Evolutionary conservation across 1,284 basidiomycete species (phyloP).

Genomic region (Xanthoconium separans): DNA sequence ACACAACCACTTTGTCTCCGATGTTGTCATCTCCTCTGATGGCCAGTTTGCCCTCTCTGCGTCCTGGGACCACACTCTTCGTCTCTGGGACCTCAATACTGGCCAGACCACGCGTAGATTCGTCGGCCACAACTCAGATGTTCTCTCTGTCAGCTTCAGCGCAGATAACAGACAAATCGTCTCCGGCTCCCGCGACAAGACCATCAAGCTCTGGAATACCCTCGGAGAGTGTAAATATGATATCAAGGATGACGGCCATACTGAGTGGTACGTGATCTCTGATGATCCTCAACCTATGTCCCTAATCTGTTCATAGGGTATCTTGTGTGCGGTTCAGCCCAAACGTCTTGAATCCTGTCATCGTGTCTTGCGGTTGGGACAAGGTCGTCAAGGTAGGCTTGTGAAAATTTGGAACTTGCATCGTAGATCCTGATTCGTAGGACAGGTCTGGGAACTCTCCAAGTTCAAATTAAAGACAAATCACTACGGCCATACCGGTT

Average conservation of each 20-base stretch:
- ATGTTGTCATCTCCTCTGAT: constrained; percentile 98
- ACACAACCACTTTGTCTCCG: constrained; percentile 99
- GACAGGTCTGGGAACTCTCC: constrained; percentile 97
- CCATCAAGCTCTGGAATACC: constrained; percentile 99
- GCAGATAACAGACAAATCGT: constrained; percentile 99
- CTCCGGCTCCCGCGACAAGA: constrained; percentile 94
- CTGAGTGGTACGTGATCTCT: constrained; percentile 72
- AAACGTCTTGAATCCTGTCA: constrained; percentile 97
- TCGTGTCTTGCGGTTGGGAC: constrained; percentile 99
- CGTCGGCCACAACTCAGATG: constrained; percentile 97
- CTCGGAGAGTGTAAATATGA: constrained; percentile 99
- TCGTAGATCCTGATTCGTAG: constrained; percentile 14
- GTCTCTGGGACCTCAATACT: constrained; percentile 98
- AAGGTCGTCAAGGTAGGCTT: constrained; percentile 97
- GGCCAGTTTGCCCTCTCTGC: constrained; percentile 99
- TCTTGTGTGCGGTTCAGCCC: constrained; percentile 99
- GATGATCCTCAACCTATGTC: background rate
- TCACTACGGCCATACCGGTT: constrained; percentile 99
- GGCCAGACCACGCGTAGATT: constrained; percentile 94
- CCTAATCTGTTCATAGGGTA: constrained; percentile 60
- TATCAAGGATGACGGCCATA: constrained; percentile 98
- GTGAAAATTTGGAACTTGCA: constrained; percentile 58
- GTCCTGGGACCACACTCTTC: constrained; percentile 99
- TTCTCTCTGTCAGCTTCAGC: constrained; percentile 96
- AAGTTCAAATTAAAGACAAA: constrained; percentile 99